Evolutionary conservation across 495 filamentous ascomycete species (phyloP), one percentile per base, ranked within the genome.

Genomic region (Hypoxylon fuscum): DNA sequence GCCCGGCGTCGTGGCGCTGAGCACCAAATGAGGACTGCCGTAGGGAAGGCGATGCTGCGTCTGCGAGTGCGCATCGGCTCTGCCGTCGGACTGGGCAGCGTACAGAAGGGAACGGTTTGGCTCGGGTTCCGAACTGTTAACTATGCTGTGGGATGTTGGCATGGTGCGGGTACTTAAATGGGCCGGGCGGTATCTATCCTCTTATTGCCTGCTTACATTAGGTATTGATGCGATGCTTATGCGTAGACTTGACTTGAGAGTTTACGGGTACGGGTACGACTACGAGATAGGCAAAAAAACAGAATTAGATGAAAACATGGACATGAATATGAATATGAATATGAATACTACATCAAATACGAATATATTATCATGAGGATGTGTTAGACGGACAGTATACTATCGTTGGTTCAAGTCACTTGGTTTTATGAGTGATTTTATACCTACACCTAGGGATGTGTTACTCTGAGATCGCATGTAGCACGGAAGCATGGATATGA

Each of bases 1-100:
- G 64, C 96, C 96, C 40, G 95, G 96, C 81, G 93, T 99, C 54
- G 79, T 85, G 67, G 93, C 94, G 71, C 87, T 99, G 44, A 80
- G 96, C 92, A 79, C 89, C 87, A 76, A 77, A 72, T 67, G 59
- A 69, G 31, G 45, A 40, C 52, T 38, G 31, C n/a, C n/a, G n/a
- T n/a, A n/a, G 34, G 41, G 29, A 52, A 14, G 14, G 45, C 40
- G 51, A 21, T 54, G 59, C n/a, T n/a, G n/a, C n/a, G n/a, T n/a
- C n/a, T 52, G 59, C 22, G 12, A 63, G 35, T 67, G 18, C 20
- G 56, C 49, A 32, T 42, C 25, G 45, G 8, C 42, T 35, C 12
- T 8, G 22, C 46, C 1, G 11, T 32, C 8, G 17, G 17, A 3
- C 5, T 20, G 4, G 40, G 40, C 17, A 22, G 54, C 21, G 68